These are phyloP conservation scores for Aspergillus sclerotioniger DNA, from an alignment of 495 filamentous ascomycete species.

Conservation along the genomic window DNA sequence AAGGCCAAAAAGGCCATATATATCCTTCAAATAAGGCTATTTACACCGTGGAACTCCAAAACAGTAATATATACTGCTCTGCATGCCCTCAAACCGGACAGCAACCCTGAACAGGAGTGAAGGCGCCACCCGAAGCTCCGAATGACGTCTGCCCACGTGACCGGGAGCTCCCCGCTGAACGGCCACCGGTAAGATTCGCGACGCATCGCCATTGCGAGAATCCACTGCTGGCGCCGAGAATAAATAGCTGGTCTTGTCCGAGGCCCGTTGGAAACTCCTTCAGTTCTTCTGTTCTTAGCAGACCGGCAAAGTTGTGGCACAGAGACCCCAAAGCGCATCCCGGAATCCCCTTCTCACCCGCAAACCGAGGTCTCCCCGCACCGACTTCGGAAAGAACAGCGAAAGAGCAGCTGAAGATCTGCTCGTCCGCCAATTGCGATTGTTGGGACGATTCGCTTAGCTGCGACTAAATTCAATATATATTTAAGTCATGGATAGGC, in stretches of 20 bases:
- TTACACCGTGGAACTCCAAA: neutral
- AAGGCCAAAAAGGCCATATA: neutral
- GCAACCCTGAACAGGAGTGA: neutral
- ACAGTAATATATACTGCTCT: neutral
- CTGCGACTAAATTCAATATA: neutral
- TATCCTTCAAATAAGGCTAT: neutral
- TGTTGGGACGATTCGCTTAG: neutral
- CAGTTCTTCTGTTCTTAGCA: neutral
- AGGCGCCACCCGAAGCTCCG: neutral
- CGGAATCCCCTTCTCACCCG: neutral
- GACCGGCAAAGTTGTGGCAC: neutral
- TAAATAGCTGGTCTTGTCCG: neutral
- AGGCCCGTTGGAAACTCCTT: neutral
- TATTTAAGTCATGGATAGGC: slow-evolving; percentile 34
- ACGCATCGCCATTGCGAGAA: neutral
- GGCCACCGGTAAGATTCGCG: neutral
- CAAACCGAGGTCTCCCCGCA: neutral
- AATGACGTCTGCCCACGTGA: slow-evolving; percentile 19
- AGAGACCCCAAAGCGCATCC: neutral
- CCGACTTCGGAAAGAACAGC: neutral
- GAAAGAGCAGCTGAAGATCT: neutral
- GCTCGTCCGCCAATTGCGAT: neutral
- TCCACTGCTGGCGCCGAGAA: neutral
- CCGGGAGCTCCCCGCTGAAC: slow-evolving; percentile 8
- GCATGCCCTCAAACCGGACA: neutral